phyloP scores from a whole-genome alignment of 2,329 filamentous ascomycete genomes.

The Chaetothyriales sp. region DNA sequence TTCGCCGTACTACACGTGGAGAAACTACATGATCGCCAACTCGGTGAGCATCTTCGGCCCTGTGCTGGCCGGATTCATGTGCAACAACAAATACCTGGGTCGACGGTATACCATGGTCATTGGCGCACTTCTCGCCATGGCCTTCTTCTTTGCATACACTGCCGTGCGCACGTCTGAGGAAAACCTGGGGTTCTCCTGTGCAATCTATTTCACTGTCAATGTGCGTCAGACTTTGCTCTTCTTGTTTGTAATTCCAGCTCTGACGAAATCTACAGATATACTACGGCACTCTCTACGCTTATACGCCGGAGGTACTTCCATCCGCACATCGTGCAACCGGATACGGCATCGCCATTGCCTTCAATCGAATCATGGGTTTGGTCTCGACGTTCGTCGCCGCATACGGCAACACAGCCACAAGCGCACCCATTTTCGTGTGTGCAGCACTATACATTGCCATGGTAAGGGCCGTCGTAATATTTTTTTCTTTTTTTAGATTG shows the following conservation, averaged over 20 bases:
- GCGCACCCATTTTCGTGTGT: constrained; percentile 25
- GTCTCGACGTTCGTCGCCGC: constrained; percentile 43
- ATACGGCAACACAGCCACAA: constrained; percentile 18
- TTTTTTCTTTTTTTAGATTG: neutral
- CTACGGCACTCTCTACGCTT: constrained; percentile 64
- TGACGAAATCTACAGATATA: constrained; percentile 59
- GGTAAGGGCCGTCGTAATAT: constrained; percentile 13
- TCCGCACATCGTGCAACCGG: constrained; percentile 59
- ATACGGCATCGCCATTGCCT: constrained; percentile 56
- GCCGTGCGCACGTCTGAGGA: constrained; percentile 46
- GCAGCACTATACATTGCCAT: constrained; percentile 24
- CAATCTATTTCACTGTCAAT: constrained; percentile 55
- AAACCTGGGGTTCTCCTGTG: constrained; percentile 54
- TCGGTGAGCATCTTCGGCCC: constrained; percentile 58
- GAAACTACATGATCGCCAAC: constrained; percentile 66
- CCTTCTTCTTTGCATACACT: constrained; percentile 63
- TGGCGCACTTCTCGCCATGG: constrained; percentile 46
- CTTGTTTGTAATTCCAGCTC: constrained; percentile 61
- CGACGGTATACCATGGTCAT: constrained; percentile 55
- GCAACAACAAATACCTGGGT: constrained; percentile 53
- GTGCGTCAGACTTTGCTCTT: constrained; percentile 38
- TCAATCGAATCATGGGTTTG: constrained; percentile 61
- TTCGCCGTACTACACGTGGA: constrained; percentile 58
- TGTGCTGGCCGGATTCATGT: constrained; percentile 51
- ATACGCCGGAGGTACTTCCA: constrained; percentile 54